Evolutionary conservation across 257 asterid species (phyloP).

Genomic region (Solanum paucissectum): DNA sequence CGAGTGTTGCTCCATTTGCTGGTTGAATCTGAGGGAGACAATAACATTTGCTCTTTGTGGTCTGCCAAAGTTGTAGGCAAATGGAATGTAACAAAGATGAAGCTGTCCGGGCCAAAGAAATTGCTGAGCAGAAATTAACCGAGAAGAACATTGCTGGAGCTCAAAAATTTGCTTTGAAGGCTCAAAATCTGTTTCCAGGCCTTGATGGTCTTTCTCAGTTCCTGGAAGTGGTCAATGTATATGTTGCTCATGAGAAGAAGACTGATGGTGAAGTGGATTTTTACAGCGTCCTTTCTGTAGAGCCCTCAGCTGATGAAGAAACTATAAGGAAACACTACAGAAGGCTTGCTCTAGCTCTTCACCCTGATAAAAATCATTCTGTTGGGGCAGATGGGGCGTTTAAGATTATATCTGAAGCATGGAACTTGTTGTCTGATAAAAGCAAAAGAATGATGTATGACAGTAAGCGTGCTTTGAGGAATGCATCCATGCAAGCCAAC

Average conservation of each 20-base stretch:
- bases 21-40: neutral
- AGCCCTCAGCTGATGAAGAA: conserved; percentile 32
- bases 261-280: conserved; percentile 41
- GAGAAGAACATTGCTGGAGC: conserved; percentile 55
- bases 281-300: conserved; percentile 42
- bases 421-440: conserved; percentile 45
- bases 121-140: conserved; percentile 43
- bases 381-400: conserved; percentile 72
- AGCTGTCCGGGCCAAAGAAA: conserved; percentile 41
- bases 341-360: conserved; percentile 45
- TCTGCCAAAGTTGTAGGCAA: neutral
- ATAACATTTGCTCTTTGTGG: neutral
- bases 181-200: conserved; percentile 41
- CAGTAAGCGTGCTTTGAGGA: conserved; percentile 4
- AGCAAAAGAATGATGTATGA: conserved; percentile 31
- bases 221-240: conserved; percentile 31
- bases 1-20: neutral
- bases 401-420: conserved; percentile 42
- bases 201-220: conserved; percentile 61
- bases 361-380: conserved; percentile 66
- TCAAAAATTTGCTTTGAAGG: conserved; percentile 41
- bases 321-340: conserved; percentile 27
- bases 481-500: conserved; percentile 6
- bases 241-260: conserved; percentile 33
- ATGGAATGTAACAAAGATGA: conserved; percentile 66